Percentiles rank a stretch among this genome's conserved stretches.
These are phyloP conservation scores for Paecilomyces variotii DNA, from an alignment of 2,329 filamentous ascomycete species.

Conservation along the genomic window DNA sequence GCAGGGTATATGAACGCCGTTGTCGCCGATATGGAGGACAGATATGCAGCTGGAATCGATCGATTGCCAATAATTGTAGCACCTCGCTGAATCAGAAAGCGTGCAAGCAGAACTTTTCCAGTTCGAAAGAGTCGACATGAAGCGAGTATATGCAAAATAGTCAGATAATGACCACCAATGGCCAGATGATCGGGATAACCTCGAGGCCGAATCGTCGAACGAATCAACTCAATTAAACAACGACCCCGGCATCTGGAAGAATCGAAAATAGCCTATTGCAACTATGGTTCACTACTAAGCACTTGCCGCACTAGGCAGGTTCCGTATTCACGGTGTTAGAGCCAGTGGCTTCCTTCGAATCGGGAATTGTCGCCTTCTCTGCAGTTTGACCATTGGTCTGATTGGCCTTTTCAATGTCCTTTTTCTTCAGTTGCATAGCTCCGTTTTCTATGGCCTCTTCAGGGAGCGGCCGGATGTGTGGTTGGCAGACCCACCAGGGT, in stretches of 20 bases:
- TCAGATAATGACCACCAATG: background rate
- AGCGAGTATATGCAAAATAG: background rate
- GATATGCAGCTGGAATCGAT: background rate
- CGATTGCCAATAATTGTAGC: background rate
- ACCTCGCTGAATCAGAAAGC: background rate
- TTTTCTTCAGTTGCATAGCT: constrained; percentile 66
- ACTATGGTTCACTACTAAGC: background rate
- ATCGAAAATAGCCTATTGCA: background rate
- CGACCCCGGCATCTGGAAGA: background rate
- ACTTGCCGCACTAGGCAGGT: background rate
- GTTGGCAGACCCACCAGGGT: constrained; percentile 86
- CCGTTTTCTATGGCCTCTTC: constrained; percentile 81
- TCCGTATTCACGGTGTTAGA: background rate
- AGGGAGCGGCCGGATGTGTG: constrained; percentile 76
- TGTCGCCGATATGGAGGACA: background rate
- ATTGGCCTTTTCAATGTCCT: constrained; percentile 22
- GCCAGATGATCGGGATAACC: background rate
- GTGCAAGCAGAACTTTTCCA: background rate
- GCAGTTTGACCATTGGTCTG: background rate
- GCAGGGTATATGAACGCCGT: background rate
- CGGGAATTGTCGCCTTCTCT: background rate
- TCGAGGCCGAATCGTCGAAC: background rate
- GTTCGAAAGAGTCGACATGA: background rate
- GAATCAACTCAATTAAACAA: background rate
- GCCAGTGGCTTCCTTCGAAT: background rate